Evolutionary conservation across 371 early-diverging fungal genomes (phyloP).

Genomic region (Rhizopus stolonifer): DNA sequence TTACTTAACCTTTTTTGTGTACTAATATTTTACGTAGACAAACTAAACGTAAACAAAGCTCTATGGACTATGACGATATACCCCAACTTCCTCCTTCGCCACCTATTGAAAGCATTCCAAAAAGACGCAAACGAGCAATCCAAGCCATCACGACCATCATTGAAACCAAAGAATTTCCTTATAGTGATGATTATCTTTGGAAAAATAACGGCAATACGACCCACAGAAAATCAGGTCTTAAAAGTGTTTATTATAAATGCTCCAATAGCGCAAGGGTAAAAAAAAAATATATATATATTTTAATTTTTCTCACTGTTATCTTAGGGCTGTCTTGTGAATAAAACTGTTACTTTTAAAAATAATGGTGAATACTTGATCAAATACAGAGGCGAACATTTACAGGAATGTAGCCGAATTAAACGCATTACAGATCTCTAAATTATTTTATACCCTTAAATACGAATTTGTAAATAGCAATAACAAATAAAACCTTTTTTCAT

Average conservation of each 20-base stretch:
- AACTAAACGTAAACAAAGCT: too few species aligned
- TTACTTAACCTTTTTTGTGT: too few species aligned
- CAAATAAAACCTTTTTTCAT: too few species aligned
- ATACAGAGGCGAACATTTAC: slow-evolving; percentile 52
- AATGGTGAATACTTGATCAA: slow-evolving; percentile 52
- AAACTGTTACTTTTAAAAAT: slow-evolving; percentile 55
- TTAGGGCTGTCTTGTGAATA: slow-evolving; percentile 48
- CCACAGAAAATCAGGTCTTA: slow-evolving; percentile 53
- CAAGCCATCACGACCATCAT: slow-evolving; percentile 55
- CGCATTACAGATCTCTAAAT: slow-evolving; percentile 27
- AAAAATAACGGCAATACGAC: slow-evolving; percentile 61
- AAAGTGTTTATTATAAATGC: slow-evolving; percentile 58
- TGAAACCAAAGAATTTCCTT: slow-evolving; percentile 50
- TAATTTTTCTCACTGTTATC: too few species aligned
- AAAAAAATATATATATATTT: too few species aligned
- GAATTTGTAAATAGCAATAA: too few species aligned
- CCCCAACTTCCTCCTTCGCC: slow-evolving; percentile 14
- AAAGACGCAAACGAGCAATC: slow-evolving; percentile 56
- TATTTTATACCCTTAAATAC: slow-evolving; percentile 3
- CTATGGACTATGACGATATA: too few species aligned
- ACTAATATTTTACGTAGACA: not conserved
- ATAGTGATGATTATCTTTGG: slow-evolving; percentile 53
- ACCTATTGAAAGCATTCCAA: slow-evolving; percentile 18
- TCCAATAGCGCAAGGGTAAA: slow-evolving; percentile 36
- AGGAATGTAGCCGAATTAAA: slow-evolving; percentile 40